Evolutionary conservation across 2,329 filamentous ascomycete genomes (phyloP), one percentile per base, ranked within the genome.

Genomic region (Sarocladium brachiariae): DNA sequence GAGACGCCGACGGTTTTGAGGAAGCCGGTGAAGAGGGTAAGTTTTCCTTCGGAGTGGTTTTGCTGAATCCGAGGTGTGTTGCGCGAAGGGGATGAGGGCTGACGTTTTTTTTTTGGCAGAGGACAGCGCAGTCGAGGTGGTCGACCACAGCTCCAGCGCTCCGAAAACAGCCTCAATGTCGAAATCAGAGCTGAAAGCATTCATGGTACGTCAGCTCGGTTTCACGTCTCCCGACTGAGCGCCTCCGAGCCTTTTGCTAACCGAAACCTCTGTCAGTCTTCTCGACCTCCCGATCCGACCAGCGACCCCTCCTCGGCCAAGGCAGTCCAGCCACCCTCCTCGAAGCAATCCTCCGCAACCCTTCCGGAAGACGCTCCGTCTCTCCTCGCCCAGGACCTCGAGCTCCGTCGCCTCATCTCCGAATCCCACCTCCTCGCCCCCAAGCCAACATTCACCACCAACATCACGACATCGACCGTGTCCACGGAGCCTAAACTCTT

Each of bases 361-460:
- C 56, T 68, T 49, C 66, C 76, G 53, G 80, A 86, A 61, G 79
- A 85, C 61, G 77, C 77, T 49, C 75, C 75, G 55, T 78, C 78
- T 10, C 86, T 95, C 54, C 77, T 97, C 16, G 90, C 91, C 65
- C 91, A 96, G 66, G 93, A 97, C 66, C 82, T 96, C 50, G 91
- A 89, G 34, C 82, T 99, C 13, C 92, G 96, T 66, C 85, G 90
- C 43, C 82, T 99, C 35, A 81, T 99, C 52, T 79, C 85, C 58
- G 93, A 99, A 74, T 96, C 91, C 0, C 90, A 96, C 68, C 84
- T 97, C 54, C 82, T 97, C 52, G 55, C 61, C 11, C 61, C 65
- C 13, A 72, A 78, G 1, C 73, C 76, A 3, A 75, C 77, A 39
- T 61, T 66, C 53, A 63, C 65, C 54, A 60, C 64, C 39, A 73